Evolutionary conservation across 1,139 yeast genomes (phyloP), one percentile per base, ranked within the genome.

Genomic region (Ashbya aceris): DNA sequence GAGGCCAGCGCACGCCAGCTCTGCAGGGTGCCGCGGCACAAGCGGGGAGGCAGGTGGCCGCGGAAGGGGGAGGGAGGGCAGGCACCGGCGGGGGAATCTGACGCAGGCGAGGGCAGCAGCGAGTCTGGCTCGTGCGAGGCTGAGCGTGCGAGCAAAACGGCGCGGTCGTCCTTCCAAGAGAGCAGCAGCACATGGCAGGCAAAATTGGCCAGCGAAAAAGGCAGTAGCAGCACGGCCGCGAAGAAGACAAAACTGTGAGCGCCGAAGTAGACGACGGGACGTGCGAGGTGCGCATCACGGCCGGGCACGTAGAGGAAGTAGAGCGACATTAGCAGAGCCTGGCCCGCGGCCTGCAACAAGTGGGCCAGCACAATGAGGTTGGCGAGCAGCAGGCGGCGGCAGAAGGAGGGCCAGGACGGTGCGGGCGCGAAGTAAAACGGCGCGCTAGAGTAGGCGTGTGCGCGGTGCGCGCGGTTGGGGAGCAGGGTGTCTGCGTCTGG

Each of bases 261-360:
- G 1, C 66, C 66, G 45, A 60, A 61, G 44, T 55, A 60, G 27
- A 50, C 53, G 3, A 59, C 63, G 7, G 52, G 43, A 4, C 45
- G 44, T 1, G 64, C 50, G 41, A 61, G 61, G 30, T 56, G 43
- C 7, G 43, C 40, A 30, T 53, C 54, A 40, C 60, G 61, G 6
- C 54, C 56, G 8, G 59, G 56, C 8, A 59, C 61, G 45, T 55
- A 61, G 28, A 58, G 59, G 52, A 61, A 60, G 44, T 59, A 61
- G 8, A 60, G 56, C 26, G 65, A 61, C 29, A 56, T 42, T 2
- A 61, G 42, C 28, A 61, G 49, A 3, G 57, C 46, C 43, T 60
- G 58, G 1, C 65, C 65, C 9, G 56, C 48, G 7, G 49, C 46
- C 23, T 52, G 41, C 27, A 54, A 27, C 4, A 53, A 45, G 34